Percentiles rank a stretch among this genome's conserved stretches.
Conservation (phyloP, 1,139 yeast species). For the Lodderomyces orthopsilosis region DNA sequence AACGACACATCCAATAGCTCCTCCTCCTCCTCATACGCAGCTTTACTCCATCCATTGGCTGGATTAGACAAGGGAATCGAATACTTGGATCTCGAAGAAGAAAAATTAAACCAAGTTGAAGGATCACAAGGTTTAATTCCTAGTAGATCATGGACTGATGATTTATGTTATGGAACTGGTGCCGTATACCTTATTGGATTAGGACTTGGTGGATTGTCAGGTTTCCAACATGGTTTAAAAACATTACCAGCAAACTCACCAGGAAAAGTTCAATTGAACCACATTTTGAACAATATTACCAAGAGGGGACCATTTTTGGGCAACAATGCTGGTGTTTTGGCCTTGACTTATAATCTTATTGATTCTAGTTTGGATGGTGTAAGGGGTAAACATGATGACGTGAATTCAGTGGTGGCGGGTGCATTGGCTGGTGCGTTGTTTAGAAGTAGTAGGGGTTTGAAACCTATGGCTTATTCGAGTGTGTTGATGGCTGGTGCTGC, state of each 20-base stretch:
- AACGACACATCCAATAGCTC: conserved; percentile 1
- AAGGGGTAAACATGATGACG: conserved; percentile 86
- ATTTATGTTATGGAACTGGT: conserved; percentile 96
- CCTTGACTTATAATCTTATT: conserved; percentile 80
- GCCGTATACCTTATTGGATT: conserved; percentile 79
- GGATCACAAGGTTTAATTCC: conserved; percentile 91
- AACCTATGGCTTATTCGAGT: conserved; percentile 86
- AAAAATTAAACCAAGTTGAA: conserved; percentile 65
- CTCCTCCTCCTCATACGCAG: conserved; percentile 52
- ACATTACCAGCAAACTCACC: conserved; percentile 74
- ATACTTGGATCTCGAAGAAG: conserved; percentile 85
- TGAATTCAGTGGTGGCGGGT: conserved; percentile 84
- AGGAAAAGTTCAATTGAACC: conserved; percentile 77
- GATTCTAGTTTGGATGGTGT: conserved; percentile 75
- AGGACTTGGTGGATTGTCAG: conserved; percentile 85
- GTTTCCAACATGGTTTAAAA: conserved; percentile 79
- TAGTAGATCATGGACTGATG: conserved; percentile 96
- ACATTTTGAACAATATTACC: conserved; percentile 86
- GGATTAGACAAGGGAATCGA: conserved; percentile 88
- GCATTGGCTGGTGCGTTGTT: conserved; percentile 90
- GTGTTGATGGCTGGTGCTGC: conserved; percentile 88
- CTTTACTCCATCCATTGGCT: conserved; percentile 80
- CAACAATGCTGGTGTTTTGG: conserved; percentile 91
- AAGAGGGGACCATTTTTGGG: conserved; percentile 96
- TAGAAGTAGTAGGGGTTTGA: conserved; percentile 79